These are phyloP conservation scores for Harringtonia lauricola DNA, from an alignment of 2,329 filamentous ascomycete species.

Conservation along the genomic window DNA sequence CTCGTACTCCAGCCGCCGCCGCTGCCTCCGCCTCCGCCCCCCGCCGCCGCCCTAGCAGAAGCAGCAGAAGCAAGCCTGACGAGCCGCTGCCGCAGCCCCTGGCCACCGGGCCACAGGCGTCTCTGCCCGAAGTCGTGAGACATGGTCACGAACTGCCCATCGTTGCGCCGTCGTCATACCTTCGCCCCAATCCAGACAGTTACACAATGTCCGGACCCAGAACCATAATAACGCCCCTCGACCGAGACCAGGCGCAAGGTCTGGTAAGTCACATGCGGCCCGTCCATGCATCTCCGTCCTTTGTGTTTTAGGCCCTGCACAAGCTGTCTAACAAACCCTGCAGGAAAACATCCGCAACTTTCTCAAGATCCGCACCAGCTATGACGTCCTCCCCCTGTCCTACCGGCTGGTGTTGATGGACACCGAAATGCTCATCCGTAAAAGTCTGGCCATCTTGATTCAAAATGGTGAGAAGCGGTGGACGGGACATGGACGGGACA, in stretches of 20 bases:
- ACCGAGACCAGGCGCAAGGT: constrained; percentile 68
- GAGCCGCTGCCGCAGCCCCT: background rate
- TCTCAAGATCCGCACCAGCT: constrained; percentile 89
- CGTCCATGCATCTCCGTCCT: too few relatives aligned
- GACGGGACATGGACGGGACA: background rate
- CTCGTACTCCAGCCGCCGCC: background rate
- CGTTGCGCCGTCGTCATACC: constrained; percentile 50
- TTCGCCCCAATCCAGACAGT: constrained; percentile 29
- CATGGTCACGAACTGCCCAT: constrained; percentile 41
- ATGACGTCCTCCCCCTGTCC: constrained; percentile 92
- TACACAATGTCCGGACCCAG: constrained; percentile 30
- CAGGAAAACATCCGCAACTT: constrained; percentile 58
- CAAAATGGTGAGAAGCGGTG: constrained; percentile 64
- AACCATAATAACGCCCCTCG: constrained; percentile 48
- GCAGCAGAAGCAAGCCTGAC: background rate
- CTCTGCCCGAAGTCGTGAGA: constrained; percentile 14
- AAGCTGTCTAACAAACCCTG: background rate
- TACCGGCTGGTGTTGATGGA: constrained; percentile 95
- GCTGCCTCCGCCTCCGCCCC: background rate
- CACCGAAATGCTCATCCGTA: constrained; percentile 89
- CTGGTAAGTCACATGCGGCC: constrained; percentile 49
- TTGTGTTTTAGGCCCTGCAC: too few relatives aligned
- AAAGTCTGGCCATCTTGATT: constrained; percentile 88
- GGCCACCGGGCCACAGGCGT: constrained; percentile 6
- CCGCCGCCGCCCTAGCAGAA: background rate